Percentiles rank a stretch among this genome's conserved stretches.
Evolutionary conservation across 352 stramenopile genomes (phyloP).

Genomic region (Aphanomyces cochlioides): DNA sequence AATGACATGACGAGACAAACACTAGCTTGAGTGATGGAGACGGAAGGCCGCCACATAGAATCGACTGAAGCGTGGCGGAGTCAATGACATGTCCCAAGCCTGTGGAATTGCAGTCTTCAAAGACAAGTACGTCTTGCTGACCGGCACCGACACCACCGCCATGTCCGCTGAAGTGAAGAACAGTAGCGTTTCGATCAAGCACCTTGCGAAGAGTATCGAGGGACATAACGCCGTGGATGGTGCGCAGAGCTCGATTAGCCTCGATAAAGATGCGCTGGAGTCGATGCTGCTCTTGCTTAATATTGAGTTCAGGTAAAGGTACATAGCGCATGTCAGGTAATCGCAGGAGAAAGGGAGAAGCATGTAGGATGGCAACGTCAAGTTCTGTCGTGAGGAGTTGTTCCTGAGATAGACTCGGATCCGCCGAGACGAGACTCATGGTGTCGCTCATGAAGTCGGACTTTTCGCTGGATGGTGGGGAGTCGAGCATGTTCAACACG

Average conservation of each 20-base stretch:
- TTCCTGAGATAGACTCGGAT: background rate
- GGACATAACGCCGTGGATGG: constrained; percentile 64
- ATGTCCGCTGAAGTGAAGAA: constrained; percentile 77
- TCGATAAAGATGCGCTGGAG: constrained; percentile 74
- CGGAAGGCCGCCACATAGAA: constrained; percentile 43
- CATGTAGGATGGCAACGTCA: constrained; percentile 69
- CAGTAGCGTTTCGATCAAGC: constrained; percentile 67
- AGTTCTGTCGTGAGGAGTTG: constrained; percentile 57
- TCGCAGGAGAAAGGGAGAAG: constrained; percentile 65
- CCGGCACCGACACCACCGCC: constrained; percentile 53
- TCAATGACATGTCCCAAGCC: constrained; percentile 70
- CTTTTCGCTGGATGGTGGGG: constrained; percentile 16
- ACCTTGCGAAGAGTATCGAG: constrained; percentile 71
- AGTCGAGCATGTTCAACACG: constrained; percentile 7
- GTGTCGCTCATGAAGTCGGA: constrained; percentile 27
- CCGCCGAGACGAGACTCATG: constrained; percentile 21
- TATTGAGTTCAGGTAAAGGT: constrained; percentile 62
- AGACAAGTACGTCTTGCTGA: constrained; percentile 63
- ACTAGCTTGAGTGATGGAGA: constrained; percentile 60
- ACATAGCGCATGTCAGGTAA: constrained; percentile 36
- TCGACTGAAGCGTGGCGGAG: constrained; percentile 50
- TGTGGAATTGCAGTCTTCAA: constrained; percentile 67
- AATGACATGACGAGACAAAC: constrained; percentile 80
- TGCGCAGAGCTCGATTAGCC: constrained; percentile 68
- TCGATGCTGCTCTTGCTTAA: constrained; percentile 58